Base-by-base conservation (phyloP, 192 early-diverging fungal species). In the Backusella liffmaniae region DNA sequence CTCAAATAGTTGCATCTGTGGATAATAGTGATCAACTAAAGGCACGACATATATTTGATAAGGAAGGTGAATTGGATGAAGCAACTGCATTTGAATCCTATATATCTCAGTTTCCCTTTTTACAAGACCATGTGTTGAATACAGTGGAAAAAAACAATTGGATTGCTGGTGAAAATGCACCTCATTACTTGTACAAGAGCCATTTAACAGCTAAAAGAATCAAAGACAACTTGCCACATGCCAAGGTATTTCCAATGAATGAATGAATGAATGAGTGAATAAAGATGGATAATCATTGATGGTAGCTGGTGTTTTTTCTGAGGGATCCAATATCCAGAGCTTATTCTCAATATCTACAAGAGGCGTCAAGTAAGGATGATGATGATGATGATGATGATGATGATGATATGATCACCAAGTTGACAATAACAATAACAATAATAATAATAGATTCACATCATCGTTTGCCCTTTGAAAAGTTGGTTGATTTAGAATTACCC, bases 321-420 rank as follows among this genome's bases (percentile, higher is more conserved):
- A 77, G 86, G 8, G 86, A 87, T 42, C 86, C 86, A 5, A 87
- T 87, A 36, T 82, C 83, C 30, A 82, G 86, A n/a, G 86, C 86
- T 6, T 87, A 85, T 36, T 80, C 84, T 62, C 84, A 87, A 42
- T 87, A 83, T 37, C 72, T 87, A 0, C 8, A 51, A 53, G 74
- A 76, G 56, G 53, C 44, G 37, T 46, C 74, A 51, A 51, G 44
- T 53, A 39, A 71, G 3, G n/a, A 26, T 66, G 30, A 66, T 26
- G 16, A 30, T 12, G 15, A 9, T 66, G 4, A 34, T 66, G 16
- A 32, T 51, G 37, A 34, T 66, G 16, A 32, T 51, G 37, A 16
- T 32, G 36, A 9, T 0, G 0, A 3, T 39, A 8, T 10, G 1
- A 8, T 39, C 37, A 39, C 3, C 10, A 2, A 10, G 9, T 39